Base-by-base conservation (phyloP, 1,284 basidiomycete genomes). In the Boletellus deceptivus region DNA sequence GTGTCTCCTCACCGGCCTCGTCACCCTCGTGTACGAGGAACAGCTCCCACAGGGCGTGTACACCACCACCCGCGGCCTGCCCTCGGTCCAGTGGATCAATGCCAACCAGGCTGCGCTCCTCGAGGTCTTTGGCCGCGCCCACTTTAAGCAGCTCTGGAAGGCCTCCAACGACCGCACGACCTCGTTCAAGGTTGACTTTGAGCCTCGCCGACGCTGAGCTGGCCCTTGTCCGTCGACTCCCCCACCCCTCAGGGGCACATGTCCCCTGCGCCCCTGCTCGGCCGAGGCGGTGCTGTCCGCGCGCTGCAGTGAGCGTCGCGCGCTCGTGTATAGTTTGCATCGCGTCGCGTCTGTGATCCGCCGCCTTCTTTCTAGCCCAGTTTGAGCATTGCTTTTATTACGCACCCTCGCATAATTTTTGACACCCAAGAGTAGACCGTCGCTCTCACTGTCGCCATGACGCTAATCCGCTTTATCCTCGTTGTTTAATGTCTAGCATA, bases 1-100 rank as follows among this genome's bases (percentile, higher is more conserved):
- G 62, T 91, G 88, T 63, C 80, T 91, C 39, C 79, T 91, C 60
- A 90, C 89, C 41, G 89, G 89, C 56, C 73, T 91, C 59, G 78
- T 91, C 63, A 86, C 86, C 46, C 74, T 90, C 54, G 79, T 83
- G 56, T 84, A 84, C 62, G 86, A 89, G 61, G 87, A 90, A 63
- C 74, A 78, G 54, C 72, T 84, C 13, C 78, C 81, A 13, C 73
- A 84, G 64, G 85, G 83, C 33, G 62, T 79, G 13, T 82, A 85
- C 68, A 78, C 80, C 56, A 91, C 89, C 43, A 86, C 81, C 53
- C 86, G 88, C 53, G 88, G 83, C 17, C 69, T 91, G n/a, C 88
- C 89, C 18, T 80, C 86, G 6, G 75, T 77, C 22, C 76, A 85
- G 35, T 91, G 88, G 88, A 75, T 91, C 53, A 80, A 77, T 51